Conservation (phyloP, 306 rosid species). For the Prunus padus region DNA sequence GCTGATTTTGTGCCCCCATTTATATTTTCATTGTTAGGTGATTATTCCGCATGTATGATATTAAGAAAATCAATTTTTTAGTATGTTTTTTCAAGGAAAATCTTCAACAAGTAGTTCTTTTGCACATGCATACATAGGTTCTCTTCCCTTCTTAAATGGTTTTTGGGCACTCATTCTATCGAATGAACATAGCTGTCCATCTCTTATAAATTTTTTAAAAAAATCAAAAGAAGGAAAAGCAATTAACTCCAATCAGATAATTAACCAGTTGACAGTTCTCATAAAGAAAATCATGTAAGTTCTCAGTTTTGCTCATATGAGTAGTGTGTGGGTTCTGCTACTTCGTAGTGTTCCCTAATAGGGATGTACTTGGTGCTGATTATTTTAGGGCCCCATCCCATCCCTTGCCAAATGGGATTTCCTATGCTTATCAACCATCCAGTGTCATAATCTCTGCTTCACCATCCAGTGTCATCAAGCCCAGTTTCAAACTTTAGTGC, state of each 20-base stretch:
- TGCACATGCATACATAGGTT: not conserved
- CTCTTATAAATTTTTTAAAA: not conserved
- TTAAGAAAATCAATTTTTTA: not conserved
- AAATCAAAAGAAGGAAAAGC: not conserved
- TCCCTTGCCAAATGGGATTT: not conserved
- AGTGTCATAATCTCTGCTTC: not conserved
- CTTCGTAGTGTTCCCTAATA: not conserved
- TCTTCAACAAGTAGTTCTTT: not conserved
- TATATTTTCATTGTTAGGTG: not conserved
- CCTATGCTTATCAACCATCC: not conserved
- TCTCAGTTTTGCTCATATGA: not conserved
- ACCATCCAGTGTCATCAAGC: not conserved
- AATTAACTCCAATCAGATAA: not conserved
- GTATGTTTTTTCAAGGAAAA: not conserved
- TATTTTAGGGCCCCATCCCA: not conserved
- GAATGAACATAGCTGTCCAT: not conserved
- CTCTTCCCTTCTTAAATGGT: not conserved
- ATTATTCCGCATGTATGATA: not conserved
- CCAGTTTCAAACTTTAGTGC: not conserved
- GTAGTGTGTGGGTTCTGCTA: not conserved
- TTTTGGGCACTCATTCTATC: not conserved
- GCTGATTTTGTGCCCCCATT: constrained; percentile 3
- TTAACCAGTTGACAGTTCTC: not conserved
- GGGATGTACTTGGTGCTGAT: not conserved
- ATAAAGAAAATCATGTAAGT: not conserved